Conservation (phyloP, 352 stramenopile genomes). For the Phytophthora chlamydospora region DNA sequence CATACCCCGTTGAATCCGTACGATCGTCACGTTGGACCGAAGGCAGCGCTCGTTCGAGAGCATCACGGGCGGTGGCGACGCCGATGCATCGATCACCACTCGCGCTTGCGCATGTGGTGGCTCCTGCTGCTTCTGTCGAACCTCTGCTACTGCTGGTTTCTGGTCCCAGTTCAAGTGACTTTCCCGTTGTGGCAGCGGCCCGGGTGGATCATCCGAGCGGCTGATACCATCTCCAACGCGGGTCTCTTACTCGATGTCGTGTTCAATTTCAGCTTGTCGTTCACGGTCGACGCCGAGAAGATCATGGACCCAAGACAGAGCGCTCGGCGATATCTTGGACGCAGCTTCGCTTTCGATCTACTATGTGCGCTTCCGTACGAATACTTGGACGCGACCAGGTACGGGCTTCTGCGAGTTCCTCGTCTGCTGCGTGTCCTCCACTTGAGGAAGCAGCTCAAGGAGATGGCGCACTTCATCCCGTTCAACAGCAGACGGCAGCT, state of each 20-base stretch:
- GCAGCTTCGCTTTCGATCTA: conserved; percentile 49
- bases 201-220: conserved; percentile 33
- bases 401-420: conserved; percentile 44
- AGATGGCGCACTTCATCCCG: conserved; percentile 51
- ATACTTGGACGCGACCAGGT: conserved; percentile 29
- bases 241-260: conserved; percentile 50
- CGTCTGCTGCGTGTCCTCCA: conserved; percentile 44
- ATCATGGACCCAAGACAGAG: conserved; percentile 52
- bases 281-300: conserved; percentile 55
- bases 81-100: conserved; percentile 58
- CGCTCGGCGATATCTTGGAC: conserved; percentile 43
- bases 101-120: conserved; percentile 51
- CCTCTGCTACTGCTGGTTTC: conserved; percentile 57
- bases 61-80: not conserved
- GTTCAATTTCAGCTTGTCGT: conserved; percentile 69
- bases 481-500: conserved; percentile 53
- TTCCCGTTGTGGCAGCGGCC: conserved; percentile 50
- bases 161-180: conserved; percentile 53
- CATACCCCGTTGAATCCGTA: too few species aligned
- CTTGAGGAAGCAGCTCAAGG: conserved; percentile 37
- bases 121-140: conserved; percentile 38
- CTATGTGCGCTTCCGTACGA: conserved; percentile 54
- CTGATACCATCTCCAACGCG: conserved; percentile 45
- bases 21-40: too few species aligned
- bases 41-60: not conserved